Base-by-base conservation (phyloP, 1,139 yeast species). In the Scheffersomyces stambukii region DNA sequence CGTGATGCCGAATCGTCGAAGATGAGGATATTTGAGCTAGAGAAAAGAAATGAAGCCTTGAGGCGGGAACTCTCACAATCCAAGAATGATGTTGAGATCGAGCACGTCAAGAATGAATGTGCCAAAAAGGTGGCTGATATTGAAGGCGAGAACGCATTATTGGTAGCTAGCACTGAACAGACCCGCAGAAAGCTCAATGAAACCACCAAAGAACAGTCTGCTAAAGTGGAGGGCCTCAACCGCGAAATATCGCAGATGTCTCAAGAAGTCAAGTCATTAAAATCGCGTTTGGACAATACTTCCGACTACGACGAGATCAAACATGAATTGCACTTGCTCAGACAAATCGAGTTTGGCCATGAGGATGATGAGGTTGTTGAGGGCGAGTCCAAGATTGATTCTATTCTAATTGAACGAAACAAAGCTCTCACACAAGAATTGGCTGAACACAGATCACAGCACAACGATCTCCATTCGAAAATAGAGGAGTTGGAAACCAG, bases 1-100 rank as follows among this genome's bases (percentile, higher is more conserved):
- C 71, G 85, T 38, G 96, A 88, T 44, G 73, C 84, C 8, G 95
- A 84, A 45, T 57, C 76, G 16, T 75, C 86, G 21, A 84, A 84
- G 43, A 64, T 75, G 31, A 67, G 93, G 33, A 71, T 79, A 2
- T 53, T 75, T 31, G 88, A 82, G 42, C 69, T 88, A 31, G 95
- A 86, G 50, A 74, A 73, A 41, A 68, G 95, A 38, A 89, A 86
- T 47, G 84, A 82, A 46, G 79, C 77, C 32, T 63, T 88, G 35
- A 71, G 88, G 36, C 66, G 77, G 16, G 81, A 82, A 33, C 52
- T 86, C 28, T 74, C 83, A 20, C 60, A 60, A 24, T 60, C 70
- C 4, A 68, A 74, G 32, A 65, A 70, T 21, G 75, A 70, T 24
- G 50, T 57, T 11, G 66, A 61, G 30, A 46, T 60, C 13, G 52